A percentile compares a stretch with the other conserved stretches of the same genome.
Conservation (phyloP, 2,329 filamentous ascomycete genomes). For the Pyrenophora seminiperda region DNA sequence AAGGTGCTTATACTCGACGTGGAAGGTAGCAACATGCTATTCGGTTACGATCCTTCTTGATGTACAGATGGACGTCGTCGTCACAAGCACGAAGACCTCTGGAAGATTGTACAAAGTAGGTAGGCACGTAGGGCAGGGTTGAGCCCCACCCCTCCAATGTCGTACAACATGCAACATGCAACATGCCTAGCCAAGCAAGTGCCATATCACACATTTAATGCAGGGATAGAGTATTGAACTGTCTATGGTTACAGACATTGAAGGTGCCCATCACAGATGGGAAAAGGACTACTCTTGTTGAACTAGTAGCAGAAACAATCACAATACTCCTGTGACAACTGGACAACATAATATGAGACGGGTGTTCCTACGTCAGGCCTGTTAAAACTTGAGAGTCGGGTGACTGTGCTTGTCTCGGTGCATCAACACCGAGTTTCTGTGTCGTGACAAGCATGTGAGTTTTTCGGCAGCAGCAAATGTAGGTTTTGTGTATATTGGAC, state of each 20-base stretch:
- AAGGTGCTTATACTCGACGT: conserved; percentile 14
- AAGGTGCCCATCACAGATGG: not conserved
- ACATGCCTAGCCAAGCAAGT: conserved; percentile 4
- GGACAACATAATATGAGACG: conserved; percentile 5
- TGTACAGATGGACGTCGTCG: not conserved
- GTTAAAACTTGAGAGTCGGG: conserved; percentile 29
- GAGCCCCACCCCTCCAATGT: conserved; percentile 7
- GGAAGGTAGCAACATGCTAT: conserved; percentile 9
- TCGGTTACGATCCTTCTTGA: conserved; percentile 5
- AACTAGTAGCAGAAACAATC: not conserved
- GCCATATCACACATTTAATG: conserved; percentile 19
- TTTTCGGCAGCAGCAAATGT: not conserved
- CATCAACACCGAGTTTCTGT: not conserved
- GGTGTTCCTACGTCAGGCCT: conserved; percentile 20
- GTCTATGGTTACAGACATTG: conserved; percentile 10
- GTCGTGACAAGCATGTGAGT: not conserved
- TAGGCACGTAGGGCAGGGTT: conserved; percentile 24
- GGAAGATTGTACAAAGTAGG: too few relatives aligned
- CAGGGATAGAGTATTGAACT: conserved; percentile 23
- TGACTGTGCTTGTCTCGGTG: conserved; percentile 18
- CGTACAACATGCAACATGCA: conserved; percentile 16
- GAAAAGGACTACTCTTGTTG: not conserved
- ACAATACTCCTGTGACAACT: conserved; percentile 18
- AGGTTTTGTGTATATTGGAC: not conserved
- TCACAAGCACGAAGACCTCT: conserved; percentile 3